Evolutionary conservation across 2,329 filamentous ascomycete genomes (phyloP).

Genomic region (Scolecobasidium constrictum): DNA sequence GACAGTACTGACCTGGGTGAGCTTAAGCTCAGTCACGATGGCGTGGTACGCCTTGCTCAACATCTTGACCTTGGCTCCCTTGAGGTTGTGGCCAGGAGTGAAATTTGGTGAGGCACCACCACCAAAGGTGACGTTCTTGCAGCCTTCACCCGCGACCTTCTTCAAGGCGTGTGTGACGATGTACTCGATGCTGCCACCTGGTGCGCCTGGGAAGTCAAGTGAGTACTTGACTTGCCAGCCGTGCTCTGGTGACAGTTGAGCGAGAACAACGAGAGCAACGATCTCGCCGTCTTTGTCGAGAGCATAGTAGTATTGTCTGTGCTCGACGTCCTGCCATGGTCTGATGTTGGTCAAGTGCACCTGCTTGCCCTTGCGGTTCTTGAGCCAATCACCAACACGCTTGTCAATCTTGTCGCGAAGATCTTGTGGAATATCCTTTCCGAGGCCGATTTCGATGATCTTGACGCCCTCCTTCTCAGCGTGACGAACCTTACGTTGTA

Average conservation of each 20-base stretch:
- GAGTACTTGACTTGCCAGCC: constrained; percentile 95
- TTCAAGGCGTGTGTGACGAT: constrained; percentile 65
- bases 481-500: constrained; percentile 66
- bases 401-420: constrained; percentile 59
- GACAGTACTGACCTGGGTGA: no score
- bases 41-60: constrained; percentile 73
- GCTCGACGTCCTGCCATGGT: constrained; percentile 74
- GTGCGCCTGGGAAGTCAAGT: constrained; percentile 80
- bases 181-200: constrained; percentile 79
- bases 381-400: constrained; percentile 69
- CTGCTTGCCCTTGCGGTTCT: constrained; percentile 69
- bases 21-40: constrained; percentile 68
- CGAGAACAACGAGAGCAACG: constrained; percentile 68
- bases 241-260: constrained; percentile 66
- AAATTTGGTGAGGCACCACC: constrained; percentile 68
- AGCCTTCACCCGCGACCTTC: constrained; percentile 45
- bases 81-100: constrained; percentile 69
- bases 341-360: constrained; percentile 84
- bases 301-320: constrained; percentile 79
- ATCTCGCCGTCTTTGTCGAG: constrained; percentile 62
- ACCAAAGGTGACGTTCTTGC: constrained; percentile 70
- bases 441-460: constrained; percentile 60
- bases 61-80: constrained; percentile 69
- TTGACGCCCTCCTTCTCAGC: constrained; percentile 78
- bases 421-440: constrained; percentile 52